Evolutionary conservation across 768 basidiomycete species (phyloP), one percentile per base, ranked within the genome.

Genomic region (Trametopsis cervina): DNA sequence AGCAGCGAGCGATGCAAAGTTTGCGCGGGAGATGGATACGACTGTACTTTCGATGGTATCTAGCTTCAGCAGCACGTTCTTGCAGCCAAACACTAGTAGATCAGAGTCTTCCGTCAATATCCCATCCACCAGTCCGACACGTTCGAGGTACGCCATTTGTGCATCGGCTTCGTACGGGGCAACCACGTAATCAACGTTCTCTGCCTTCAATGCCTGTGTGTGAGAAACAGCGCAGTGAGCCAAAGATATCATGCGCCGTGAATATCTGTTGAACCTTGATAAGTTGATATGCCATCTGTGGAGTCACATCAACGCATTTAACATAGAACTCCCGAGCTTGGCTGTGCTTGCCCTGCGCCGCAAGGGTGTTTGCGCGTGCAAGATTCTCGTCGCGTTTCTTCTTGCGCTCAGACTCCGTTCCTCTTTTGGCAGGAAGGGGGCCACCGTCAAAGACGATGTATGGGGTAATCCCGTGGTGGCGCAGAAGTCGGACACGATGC

Each of bases 141-240:
- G 79, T 61, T 98, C 96, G 38, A 99, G 77, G 66, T 86, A 97
- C 39, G 90, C 86, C 48, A 99, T 77, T 64, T 99, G 96, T 1
- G 96, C 92, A 60, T 99, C 96, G 0, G 96, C 96, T 72, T 99
- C 96, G 64, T 98, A 99, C 0, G 96, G 96, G 3, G 96, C 95
- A 15, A 98, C 96, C 33, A 98, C 71, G 61, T 95, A 96, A 17
- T 76, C 63, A 6, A 98, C 77, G 15, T 69, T 67, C 60, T 96
- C 94, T 10, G 85, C 88, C 41, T 77, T 77, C 25, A 99, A 72
- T 10, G 89, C 94, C 94, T 98, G 55, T n/a, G 42, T 2, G 36
- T 23, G 25, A 29, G 15, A 54, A 33, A 2, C 18, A n/a, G 11
- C 35, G 39, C 18, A 7, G 29, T 33, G 29, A 33, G 29, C 15